Evolutionary conservation across 2,329 filamentous ascomycete genomes (phyloP).

Genomic region (Colletotrichum euphorbiae): DNA sequence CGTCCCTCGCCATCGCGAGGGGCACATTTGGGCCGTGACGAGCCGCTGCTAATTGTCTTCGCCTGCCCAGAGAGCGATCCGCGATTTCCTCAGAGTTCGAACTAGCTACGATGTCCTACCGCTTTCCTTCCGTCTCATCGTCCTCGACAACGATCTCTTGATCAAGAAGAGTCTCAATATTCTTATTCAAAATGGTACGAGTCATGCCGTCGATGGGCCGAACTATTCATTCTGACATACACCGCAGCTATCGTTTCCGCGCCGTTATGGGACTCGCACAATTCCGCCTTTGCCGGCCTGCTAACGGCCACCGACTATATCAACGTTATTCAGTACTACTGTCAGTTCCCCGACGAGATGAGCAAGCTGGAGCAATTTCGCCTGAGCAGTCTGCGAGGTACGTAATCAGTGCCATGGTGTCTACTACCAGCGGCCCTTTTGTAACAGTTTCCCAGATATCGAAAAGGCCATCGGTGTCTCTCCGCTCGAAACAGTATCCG

Average conservation of each 20-base stretch:
- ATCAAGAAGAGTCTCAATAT: slow-evolving; percentile 98
- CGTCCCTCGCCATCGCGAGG: slow-evolving; percentile 25
- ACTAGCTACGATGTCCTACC: slow-evolving; percentile 98
- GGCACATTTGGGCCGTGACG: slow-evolving; percentile 12
- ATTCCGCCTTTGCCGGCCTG: slow-evolving; percentile 91
- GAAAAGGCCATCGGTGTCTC: slow-evolving; percentile 92
- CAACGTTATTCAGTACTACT: slow-evolving; percentile 99
- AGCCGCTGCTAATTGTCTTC: slow-evolving; percentile 31
- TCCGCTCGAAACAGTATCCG: slow-evolving; percentile 95
- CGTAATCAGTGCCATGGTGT: slow-evolving; percentile 40
- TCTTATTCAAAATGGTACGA: slow-evolving; percentile 89
- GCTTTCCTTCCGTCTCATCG: slow-evolving; percentile 93
- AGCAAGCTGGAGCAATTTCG: slow-evolving; percentile 93
- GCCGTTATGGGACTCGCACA: slow-evolving; percentile 94
- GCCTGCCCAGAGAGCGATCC: slow-evolving; percentile 79
- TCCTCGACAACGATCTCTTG: slow-evolving; percentile 93
- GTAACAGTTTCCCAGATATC: slow-evolving; percentile 72
- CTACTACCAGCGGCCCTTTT: slow-evolving; percentile 21
- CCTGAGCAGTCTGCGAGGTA: slow-evolving; percentile 90
- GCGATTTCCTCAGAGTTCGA: slow-evolving; percentile 94
- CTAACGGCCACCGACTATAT: slow-evolving; percentile 97
- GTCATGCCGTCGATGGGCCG: slow-evolving; percentile 34
- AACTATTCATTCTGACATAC: slow-evolving; percentile 26
- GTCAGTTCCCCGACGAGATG: slow-evolving; percentile 92
- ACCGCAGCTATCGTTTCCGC: slow-evolving; percentile 91